Evolutionary conservation across 2,329 filamentous ascomycete genomes (phyloP).

Genomic region (Polychaeton citri): DNA sequence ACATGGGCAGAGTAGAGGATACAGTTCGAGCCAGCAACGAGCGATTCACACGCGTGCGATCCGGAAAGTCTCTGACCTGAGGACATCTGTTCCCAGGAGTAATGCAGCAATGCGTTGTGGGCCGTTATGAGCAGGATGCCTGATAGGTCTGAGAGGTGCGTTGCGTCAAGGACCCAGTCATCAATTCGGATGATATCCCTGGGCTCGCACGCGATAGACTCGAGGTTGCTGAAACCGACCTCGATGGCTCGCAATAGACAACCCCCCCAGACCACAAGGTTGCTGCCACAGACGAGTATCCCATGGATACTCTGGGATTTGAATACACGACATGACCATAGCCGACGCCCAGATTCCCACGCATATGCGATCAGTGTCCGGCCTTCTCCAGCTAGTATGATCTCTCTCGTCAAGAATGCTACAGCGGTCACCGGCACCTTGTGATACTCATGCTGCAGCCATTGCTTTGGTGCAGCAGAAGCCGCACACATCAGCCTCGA

Average conservation of each 20-base stretch:
- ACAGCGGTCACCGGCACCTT: constrained; percentile 32
- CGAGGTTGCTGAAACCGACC: background rate
- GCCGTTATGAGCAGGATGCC: constrained; percentile 56
- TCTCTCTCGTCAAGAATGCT: constrained; percentile 21
- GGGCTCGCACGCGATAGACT: constrained; percentile 16
- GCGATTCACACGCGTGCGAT: constrained; percentile 3
- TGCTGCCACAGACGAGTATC: constrained; percentile 35
- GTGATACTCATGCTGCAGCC: constrained; percentile 18
- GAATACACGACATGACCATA: constrained; percentile 42
- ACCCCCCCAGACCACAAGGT: constrained; percentile 58
- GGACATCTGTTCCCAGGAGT: background rate
- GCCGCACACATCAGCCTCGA: background rate
- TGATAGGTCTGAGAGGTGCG: constrained; percentile 28
- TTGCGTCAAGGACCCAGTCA: constrained; percentile 68
- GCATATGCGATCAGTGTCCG: constrained; percentile 27
- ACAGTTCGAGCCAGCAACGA: constrained; percentile 57
- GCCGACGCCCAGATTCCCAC: constrained; percentile 9
- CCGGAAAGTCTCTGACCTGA: background rate
- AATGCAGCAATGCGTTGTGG: constrained; percentile 61
- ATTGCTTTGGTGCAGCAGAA: background rate
- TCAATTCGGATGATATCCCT: constrained; percentile 32
- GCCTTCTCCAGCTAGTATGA: constrained; percentile 30
- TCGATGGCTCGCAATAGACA: constrained; percentile 4
- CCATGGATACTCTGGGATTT: constrained; percentile 61
- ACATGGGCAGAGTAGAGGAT: constrained; percentile 80